Evolutionary conservation across 768 basidiomycete genomes (phyloP), one percentile per base, ranked within the genome.

Genomic region (Russula griseocarnosa): DNA sequence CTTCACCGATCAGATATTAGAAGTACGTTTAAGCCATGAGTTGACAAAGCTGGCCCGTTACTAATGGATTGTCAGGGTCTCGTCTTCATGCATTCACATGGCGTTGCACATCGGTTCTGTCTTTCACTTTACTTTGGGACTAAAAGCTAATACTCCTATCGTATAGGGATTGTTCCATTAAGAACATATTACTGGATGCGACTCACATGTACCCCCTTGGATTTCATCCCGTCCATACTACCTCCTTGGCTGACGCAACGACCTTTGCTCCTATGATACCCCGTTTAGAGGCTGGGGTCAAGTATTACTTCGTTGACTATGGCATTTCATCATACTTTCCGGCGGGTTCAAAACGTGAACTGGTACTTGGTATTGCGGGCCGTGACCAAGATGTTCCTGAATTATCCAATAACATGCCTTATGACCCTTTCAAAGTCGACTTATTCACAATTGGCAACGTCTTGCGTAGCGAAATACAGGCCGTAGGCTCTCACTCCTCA

Each of bases 361-460:
- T 60, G 22, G 64, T 62, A 2, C 10, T 59, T 6, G 67, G 64
- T 8, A 5, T 8, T 0, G 46, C 24, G 0, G 63, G 63, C 3
- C 56, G 67, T 3, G 64, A 67, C 16, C 60, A 38, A 22, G 64
- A 67, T 5, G 64, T 67, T 6, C 67, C 67, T 1, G 67, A 67
- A 14, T 40, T 68, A 16, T 68, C 61, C 1, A 18, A 54, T 9
- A 22, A 22, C 0, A 50, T 62, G 2, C 61, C 61, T 7, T 66
- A 68, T 20, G 67, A 68, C 28, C 67, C 67, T 6, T 68, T 68
- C 60, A 66, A 66, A 34, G 67, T 66, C 13, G 67, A 68, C 7
- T 53, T 68, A 40, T 68, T 66, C 30, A 66, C 58, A 2, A 55
- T 67, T 11, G 64, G 66, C 22, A 55, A 61, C 18, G 52, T 58